Base-by-base conservation (phyloP, 2,329 filamentous ascomycete species). In the Fusarium lateritium region DNA sequence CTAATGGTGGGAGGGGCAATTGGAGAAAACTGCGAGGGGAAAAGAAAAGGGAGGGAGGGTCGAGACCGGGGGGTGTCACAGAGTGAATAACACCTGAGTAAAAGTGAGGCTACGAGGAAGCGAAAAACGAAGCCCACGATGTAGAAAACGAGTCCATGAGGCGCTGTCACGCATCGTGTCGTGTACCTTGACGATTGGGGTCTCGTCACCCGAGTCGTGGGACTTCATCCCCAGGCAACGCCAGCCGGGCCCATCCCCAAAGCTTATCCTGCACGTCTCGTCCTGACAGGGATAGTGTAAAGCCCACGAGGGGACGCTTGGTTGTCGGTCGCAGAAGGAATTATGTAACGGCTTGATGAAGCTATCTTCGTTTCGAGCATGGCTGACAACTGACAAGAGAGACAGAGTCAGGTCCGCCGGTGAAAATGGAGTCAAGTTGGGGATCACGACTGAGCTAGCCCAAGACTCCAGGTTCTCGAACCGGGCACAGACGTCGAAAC, bases 1-100 rank as follows among this genome's bases (percentile, higher is more conserved):
- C 51, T 60, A 34, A 71, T 65, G 71, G 69, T 67, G 69, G 62
- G 71, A 73, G 71, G 69, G 61, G 70, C 51, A 58, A 43, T 55
- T 66, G 58, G 70, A 58, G 71, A 56, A 52, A 39, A 56, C 45
- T 45, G 40, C 40, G 47, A 65, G 39, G 31, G 49, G 49, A 43
- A 51, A 55, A 33, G 49, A 26, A 50, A 28, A 40, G 38, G 56
- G 61, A 47, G 42, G 46, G 53, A 51, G 57, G 55, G 47, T 40
- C 57, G 50, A 39, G 56, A 50, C 65, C 43, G 31, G 60, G 61
- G 65, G 51, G 49, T 46, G 66, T 66, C 24, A 39, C 56, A 53
- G 52, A 62, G 21, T 50, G 47, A 46, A 17, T 24, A 61, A 40
- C 28, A 58, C 33, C n/a, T 21, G 42, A 52, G 19, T 36, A 28